Evolutionary conservation across 208 protist genomes (phyloP), one percentile per base, ranked within the genome.

Genomic region (Leishmania tarentolae): DNA sequence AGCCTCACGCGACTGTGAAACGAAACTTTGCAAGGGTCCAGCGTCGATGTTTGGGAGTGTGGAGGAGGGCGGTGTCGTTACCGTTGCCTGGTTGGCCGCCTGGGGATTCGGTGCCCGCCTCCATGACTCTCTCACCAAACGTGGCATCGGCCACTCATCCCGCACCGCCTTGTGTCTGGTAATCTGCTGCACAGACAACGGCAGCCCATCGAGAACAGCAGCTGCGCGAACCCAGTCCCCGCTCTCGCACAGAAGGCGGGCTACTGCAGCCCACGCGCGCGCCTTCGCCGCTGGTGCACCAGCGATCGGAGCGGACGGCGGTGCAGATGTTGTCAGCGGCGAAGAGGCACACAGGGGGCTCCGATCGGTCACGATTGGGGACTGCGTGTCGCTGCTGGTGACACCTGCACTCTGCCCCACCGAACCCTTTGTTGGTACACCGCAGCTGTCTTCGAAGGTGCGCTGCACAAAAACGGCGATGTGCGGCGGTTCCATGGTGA

Each of bases 101-200:
- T 8, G 44, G 5, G 47, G 53, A 15, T 31, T 21, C 44, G 68
- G 17, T 47, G 66, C 65, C 6, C 37, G n/a, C 44, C 76, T 63
- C 82, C 82, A 86, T 13, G 74, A 37, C 42, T 66, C 66, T 13
- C 21, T 31, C 21, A 86, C 75, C 6, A 44, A 53, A 3, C 42
- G 76, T 13, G 84, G 84, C 71, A 87, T 63, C 40, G 80, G 77
- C 84, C 84, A 87, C 13, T 79, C 65, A n/a, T 82, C 77, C 0
- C 75, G 71, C 42, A 80, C 65, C 1, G 84, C 84, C 37, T 83
- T 87, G 42, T 78, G 71, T 1, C 72, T 37, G 2, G 77, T 70
- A 1, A 52, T 6, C 46, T 61, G 71, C 73, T 79, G 85, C 24
- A 72, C 35, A 46, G 75, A 0, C 5, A 37, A 6, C 15, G 85